phyloP scores from a whole-genome alignment of 176 grass and related monocot species.

The Rhynchospora tenuis region DNA sequence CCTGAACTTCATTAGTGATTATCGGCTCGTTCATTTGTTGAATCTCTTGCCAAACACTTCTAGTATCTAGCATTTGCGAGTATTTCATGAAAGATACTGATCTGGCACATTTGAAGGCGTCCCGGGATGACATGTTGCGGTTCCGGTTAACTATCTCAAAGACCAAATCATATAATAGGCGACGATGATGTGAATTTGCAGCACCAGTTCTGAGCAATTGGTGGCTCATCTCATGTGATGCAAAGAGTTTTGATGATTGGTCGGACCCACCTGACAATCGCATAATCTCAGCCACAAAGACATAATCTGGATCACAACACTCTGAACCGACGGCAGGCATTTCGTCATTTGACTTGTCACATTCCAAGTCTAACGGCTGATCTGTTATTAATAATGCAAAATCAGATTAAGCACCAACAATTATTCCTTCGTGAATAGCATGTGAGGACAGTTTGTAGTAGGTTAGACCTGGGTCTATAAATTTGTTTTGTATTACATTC shows the following conservation, averaged over 20 bases:
- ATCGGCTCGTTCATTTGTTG: background rate
- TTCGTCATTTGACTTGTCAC: conserved; percentile 24
- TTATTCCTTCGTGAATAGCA: background rate
- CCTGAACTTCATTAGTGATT: conserved; percentile 26
- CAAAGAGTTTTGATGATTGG: conserved; percentile 28
- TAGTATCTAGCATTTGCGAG: conserved; percentile 33
- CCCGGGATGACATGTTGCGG: conserved; percentile 35
- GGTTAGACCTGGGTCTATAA: background rate
- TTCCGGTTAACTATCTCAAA: conserved; percentile 47
- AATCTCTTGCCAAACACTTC: conserved; percentile 32
- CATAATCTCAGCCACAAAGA: conserved; percentile 55
- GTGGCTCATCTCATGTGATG: conserved; percentile 22
- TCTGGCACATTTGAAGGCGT: conserved; percentile 28
- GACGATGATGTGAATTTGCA: conserved; percentile 30
- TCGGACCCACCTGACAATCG: conserved; percentile 9
- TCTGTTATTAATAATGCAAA: background rate
- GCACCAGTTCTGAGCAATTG: background rate
- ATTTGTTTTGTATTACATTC: background rate
- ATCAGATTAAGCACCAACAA: background rate
- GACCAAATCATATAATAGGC: conserved; percentile 52
- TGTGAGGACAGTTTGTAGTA: background rate
- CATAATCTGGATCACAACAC: conserved; percentile 37
- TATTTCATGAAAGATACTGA: conserved; percentile 18
- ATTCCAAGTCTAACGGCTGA: background rate
- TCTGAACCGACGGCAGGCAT: conserved; percentile 1